Evolutionary conservation across 176 grass and related monocot genomes (phyloP).

Genomic region (Phyllostachys edulis): DNA sequence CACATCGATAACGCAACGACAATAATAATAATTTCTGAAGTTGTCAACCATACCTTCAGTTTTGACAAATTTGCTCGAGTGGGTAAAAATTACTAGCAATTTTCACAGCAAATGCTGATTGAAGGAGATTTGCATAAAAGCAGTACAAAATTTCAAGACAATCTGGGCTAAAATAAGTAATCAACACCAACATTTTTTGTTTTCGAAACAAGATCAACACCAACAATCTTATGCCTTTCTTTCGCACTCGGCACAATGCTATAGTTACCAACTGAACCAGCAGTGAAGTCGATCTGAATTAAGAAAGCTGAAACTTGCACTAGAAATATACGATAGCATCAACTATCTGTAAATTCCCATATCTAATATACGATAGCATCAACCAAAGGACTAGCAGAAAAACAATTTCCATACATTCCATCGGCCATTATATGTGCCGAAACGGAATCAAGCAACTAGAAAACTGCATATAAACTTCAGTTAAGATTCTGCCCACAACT

Average conservation of each 20-base stretch:
- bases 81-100: neutral
- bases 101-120: neutral
- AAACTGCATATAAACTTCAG: constrained; percentile 2
- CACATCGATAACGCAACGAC: neutral
- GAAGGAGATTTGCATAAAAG: neutral
- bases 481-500: neutral
- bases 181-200: neutral
- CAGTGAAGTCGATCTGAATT: neutral
- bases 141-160: neutral
- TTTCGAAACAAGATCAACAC: neutral
- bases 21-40: neutral
- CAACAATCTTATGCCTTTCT: neutral
- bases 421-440: constrained; percentile 21
- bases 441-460: constrained; percentile 2
- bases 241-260: neutral
- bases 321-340: neutral
- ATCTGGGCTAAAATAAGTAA: neutral
- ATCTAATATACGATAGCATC: neutral
- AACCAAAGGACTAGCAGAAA: neutral
- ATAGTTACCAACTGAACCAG: neutral
- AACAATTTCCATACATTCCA: constrained; percentile 15
- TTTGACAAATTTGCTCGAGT: neutral
- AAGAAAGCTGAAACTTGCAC: neutral
- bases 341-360: neutral
- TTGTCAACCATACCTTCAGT: neutral